Conservation (phyloP, 1,284 basidiomycete species). For the Sanguinoderma infundibulare region DNA sequence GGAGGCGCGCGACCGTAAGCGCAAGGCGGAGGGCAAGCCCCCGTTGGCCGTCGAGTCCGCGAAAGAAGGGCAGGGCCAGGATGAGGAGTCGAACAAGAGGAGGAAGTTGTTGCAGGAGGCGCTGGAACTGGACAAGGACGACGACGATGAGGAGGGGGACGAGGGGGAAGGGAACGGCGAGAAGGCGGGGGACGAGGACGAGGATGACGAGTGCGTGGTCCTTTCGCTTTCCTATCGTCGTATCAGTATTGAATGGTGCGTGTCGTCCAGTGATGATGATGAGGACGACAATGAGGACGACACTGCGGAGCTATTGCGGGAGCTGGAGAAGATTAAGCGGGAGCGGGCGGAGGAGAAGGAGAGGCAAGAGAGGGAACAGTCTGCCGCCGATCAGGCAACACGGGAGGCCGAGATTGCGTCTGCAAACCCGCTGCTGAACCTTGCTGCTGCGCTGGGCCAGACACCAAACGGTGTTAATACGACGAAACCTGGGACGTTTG, state of each 20-base stretch:
- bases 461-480: slow-evolving; percentile 69
- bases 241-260: not conserved
- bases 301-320: slow-evolving; percentile 89
- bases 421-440: slow-evolving; percentile 85
- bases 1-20: slow-evolving; percentile 84
- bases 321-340: slow-evolving; percentile 94
- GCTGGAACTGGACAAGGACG: slow-evolving; percentile 85
- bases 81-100: slow-evolving; percentile 37
- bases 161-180: slow-evolving; percentile 40
- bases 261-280: slow-evolving; percentile 24
- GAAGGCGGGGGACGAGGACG: slow-evolving; percentile 41
- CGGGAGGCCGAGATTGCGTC: slow-evolving; percentile 85
- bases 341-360: slow-evolving; percentile 93
- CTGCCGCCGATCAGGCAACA: slow-evolving; percentile 63
- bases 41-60: slow-evolving; percentile 34
- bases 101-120: slow-evolving; percentile 75
- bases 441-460: slow-evolving; percentile 85
- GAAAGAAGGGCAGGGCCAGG: slow-evolving; percentile 13
- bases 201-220: slow-evolving; percentile 52
- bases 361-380: slow-evolving; percentile 77
- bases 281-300: slow-evolving; percentile 78
- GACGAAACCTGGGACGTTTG: slow-evolving; percentile 81
- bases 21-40: slow-evolving; percentile 80
- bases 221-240: not conserved
- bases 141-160: slow-evolving; percentile 58